phyloP scores from a whole-genome alignment of 306 rosid species.

The Medicago ruthenica region DNA sequence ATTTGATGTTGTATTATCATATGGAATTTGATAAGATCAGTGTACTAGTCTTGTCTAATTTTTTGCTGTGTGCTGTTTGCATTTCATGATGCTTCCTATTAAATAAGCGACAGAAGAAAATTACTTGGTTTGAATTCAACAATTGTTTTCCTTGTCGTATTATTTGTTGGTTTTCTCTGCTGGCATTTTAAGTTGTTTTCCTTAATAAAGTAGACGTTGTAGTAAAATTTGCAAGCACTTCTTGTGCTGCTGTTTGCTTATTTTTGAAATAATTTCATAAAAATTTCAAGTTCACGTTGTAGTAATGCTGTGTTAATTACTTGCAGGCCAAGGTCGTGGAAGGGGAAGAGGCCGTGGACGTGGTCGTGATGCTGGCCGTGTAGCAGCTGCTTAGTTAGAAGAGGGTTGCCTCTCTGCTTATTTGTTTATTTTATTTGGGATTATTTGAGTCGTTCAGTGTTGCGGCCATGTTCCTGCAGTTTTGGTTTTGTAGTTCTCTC shows the following conservation, averaged over 20 bases:
- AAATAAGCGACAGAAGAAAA: neutral
- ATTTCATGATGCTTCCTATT: neutral
- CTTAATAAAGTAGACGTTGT: neutral
- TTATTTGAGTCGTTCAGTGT: slow-evolving; percentile 39
- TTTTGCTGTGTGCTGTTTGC: slow-evolving; percentile 22
- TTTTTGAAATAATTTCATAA: neutral
- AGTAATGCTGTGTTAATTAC: neutral
- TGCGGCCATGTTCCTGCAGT: slow-evolving; percentile 59
- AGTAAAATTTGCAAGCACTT: neutral
- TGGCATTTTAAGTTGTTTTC: neutral
- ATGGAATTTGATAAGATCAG: neutral
- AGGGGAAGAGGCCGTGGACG: slow-evolving; percentile 81
- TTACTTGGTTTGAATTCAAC: neutral
- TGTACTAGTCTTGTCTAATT: slow-evolving; percentile 6
- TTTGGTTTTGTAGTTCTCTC: slow-evolving; percentile 51
- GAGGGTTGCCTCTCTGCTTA: slow-evolving; percentile 57
- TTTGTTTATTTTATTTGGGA: slow-evolving; percentile 45
- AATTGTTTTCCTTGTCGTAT: neutral
- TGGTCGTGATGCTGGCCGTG: slow-evolving; percentile 61
- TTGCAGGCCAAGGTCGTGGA: slow-evolving; percentile 76
- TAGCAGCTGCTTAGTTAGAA: slow-evolving; percentile 60
- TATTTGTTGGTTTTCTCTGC: neutral
- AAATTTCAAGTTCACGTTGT: neutral
- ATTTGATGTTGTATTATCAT: slow-evolving; percentile 14
- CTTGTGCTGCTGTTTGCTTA: neutral